A percentile compares a stretch with the other conserved stretches of the same genome.
Conservation (phyloP, 1,284 basidiomycete species). For the Papiliotrema nemorosa region DNA sequence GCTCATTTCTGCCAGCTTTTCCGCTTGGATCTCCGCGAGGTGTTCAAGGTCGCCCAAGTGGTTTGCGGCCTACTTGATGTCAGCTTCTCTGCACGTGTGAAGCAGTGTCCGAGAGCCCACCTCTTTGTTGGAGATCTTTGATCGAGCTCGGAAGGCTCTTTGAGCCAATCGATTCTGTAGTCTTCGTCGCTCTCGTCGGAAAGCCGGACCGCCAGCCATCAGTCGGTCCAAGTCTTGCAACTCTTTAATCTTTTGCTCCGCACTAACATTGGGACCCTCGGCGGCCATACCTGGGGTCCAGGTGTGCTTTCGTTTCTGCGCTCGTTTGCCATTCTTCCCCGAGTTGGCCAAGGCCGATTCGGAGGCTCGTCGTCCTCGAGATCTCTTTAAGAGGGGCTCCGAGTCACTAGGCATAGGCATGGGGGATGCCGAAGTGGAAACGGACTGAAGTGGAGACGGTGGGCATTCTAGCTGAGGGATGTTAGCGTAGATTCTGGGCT, state of each 20-base stretch:
- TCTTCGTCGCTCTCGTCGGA: constrained; percentile 5
- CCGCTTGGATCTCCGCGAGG: constrained; percentile 1
- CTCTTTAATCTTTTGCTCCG: constrained; percentile 2
- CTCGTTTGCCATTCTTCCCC: neutral
- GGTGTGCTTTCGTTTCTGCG: constrained; percentile 1
- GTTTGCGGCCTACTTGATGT: neutral
- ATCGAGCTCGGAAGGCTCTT: constrained; percentile 13
- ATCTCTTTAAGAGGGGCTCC: no score
- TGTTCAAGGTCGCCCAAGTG: constrained; percentile 3
- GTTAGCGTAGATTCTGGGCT: neutral
- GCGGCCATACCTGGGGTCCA: neutral
- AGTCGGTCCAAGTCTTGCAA: neutral
- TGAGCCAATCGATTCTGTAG: constrained; percentile 17
- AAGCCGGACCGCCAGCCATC: neutral
- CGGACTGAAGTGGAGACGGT: neutral
- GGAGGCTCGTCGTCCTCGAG: neutral
- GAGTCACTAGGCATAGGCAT: neutral
- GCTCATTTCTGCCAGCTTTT: neutral
- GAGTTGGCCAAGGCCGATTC: neutral
- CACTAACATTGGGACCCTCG: constrained; percentile 3
- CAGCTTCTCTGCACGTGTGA: no score
- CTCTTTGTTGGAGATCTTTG: constrained; percentile 5
- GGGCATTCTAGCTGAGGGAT: neutral
- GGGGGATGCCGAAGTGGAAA: neutral
- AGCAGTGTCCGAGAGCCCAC: neutral